These are phyloP conservation scores for Termitomyces titanicus DNA, from an alignment of 768 basidiomycete species.

Conservation along the genomic window DNA sequence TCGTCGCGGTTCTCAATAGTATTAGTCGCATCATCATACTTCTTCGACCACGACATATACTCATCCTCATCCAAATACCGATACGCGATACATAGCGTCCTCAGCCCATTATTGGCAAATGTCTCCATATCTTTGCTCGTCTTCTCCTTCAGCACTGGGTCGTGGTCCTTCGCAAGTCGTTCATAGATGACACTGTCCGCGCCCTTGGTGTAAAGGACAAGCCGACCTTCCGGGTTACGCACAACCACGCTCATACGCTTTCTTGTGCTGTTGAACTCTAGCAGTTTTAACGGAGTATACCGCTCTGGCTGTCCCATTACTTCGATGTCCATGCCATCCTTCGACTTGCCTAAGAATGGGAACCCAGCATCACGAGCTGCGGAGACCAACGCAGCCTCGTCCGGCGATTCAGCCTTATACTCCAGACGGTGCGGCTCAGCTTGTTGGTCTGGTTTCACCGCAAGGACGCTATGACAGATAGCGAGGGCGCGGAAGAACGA, in stretches of 20 bases:
- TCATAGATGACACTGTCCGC: constrained; percentile 94
- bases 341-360: constrained; percentile 76
- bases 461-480: constrained; percentile 87
- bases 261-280: constrained; percentile 93
- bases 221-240: constrained; percentile 76
- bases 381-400: constrained; percentile 91
- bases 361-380: constrained; percentile 94
- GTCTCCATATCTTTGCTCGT: constrained; percentile 87
- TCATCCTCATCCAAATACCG: constrained; percentile 78
- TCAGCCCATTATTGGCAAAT: constrained; percentile 89
- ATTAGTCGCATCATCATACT: constrained; percentile 80
- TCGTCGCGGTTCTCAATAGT: constrained; percentile 81
- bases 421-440: constrained; percentile 60
- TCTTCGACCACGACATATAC: constrained; percentile 74
- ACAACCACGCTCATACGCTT: constrained; percentile 96
- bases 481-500: constrained; percentile 96
- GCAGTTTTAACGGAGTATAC: constrained; percentile 71
- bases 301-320: constrained; percentile 87
- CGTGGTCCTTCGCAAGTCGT: constrained; percentile 74
- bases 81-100: constrained; percentile 89
- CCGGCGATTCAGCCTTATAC: constrained; percentile 96
- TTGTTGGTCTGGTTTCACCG: constrained; percentile 67
- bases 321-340: constrained; percentile 80
- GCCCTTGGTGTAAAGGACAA: constrained; percentile 93
- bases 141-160: constrained; percentile 65